Conservation (phyloP, 768 basidiomycete species). For the Amanita pallidorosea region DNA sequence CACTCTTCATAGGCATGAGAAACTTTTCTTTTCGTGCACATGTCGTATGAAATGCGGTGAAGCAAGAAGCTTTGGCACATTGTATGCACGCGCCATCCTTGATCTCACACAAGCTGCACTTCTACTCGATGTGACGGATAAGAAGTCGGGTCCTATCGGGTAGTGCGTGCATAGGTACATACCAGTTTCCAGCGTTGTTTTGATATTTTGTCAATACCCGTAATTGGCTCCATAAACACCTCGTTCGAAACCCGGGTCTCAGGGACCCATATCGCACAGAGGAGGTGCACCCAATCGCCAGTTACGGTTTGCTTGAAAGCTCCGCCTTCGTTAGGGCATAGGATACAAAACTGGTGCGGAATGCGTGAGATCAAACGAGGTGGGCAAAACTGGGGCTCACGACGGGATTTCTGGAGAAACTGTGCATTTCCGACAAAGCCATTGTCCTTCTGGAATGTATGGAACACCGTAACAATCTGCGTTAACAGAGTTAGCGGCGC, state of each 20-base stretch:
- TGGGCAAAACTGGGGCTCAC: constrained; percentile 32
- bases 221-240: constrained; percentile 97
- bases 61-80: constrained; percentile 84
- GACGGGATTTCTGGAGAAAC: constrained; percentile 93
- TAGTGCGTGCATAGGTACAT: constrained; percentile 16
- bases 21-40: constrained; percentile 85
- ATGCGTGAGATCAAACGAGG: background rate
- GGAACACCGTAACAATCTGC: constrained; percentile 98
- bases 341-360: constrained; percentile 66
- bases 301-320: constrained; percentile 95
- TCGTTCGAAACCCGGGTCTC: constrained; percentile 90
- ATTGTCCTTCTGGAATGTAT: constrained; percentile 98
- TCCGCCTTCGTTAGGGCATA: constrained; percentile 94
- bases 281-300: constrained; percentile 91
- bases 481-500: background rate
- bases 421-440: constrained; percentile 97
- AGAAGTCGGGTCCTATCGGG: background rate
- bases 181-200: constrained; percentile 94
- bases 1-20: constrained; percentile 78
- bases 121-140: constrained; percentile 17
- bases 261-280: constrained; percentile 97
- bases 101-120: constrained; percentile 36
- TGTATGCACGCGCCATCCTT: constrained; percentile 86
- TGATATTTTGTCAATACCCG: constrained; percentile 76
- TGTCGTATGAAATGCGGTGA: constrained; percentile 88